Base-by-base conservation (phyloP, 208 protist genomes). In the Herpetomonas muscarum region DNA sequence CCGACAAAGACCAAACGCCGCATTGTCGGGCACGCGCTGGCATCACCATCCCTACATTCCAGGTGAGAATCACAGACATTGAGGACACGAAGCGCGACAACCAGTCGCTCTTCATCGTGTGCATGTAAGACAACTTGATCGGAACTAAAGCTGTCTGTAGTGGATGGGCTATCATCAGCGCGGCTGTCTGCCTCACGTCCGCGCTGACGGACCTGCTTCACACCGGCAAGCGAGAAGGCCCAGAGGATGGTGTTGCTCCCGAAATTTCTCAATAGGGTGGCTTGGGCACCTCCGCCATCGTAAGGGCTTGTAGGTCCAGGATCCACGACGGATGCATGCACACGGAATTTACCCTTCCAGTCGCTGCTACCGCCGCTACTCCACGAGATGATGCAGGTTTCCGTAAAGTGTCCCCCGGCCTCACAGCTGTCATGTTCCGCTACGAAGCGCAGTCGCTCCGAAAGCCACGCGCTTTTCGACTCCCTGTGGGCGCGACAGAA, bases 351-450 rank as follows among this genome's bases (percentile, higher is more conserved):
- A 19, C 10, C 17, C 15, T 24, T 6, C 41, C 10, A 39, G 34
- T 6, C 13, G 34, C 34, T 13, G 34, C 34, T 39, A 13, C 34
- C 9, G 34, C 34, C 13, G 9, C 9, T 13, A 39, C 34, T 39
- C 34, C 34, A 39, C 34, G 13, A 17, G 34, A 13, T 6, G 13
- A 39, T 39, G 34, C 6, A 13, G n/a, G 74, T 4, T 59, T 55
- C 17, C 37, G 51, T 44, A 83, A 83, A 7, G 75, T 56, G 4
- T 48, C 32, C 5, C 6, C 34, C 55, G 54, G 71, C 62, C 37
- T 53, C 49, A 10, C 36, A 36, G 25, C 44, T 44, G 21, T 55
- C 52, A 15, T 56, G 45, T 4, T 25, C 42, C 4, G 45, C 45
- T 34, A 31, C 53, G 25, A 42, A 37, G 7, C 69, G 56, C 0